Conservation (phyloP, 441 rosid species). For the Gossypium davidsonii region DNA sequence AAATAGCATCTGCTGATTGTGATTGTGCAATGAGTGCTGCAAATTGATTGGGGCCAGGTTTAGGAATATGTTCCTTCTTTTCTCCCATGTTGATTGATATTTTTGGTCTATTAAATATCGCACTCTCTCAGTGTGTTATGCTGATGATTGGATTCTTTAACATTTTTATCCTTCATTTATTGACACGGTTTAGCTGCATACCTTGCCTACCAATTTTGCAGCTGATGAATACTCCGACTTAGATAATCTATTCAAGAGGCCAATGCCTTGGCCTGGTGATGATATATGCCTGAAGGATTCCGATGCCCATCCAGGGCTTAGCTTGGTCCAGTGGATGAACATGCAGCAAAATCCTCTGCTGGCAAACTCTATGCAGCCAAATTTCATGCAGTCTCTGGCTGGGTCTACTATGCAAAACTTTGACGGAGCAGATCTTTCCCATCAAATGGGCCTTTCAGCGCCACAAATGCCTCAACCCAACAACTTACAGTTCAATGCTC, state of each 20-base stretch:
- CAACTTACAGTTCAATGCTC: slow-evolving; percentile 41
- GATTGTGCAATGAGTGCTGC: neutral
- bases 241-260: slow-evolving; percentile 50
- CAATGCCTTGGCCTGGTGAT: slow-evolving; percentile 64
- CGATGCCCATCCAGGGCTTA: slow-evolving; percentile 44
- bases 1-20: neutral
- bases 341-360: slow-evolving; percentile 37
- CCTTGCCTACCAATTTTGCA: slow-evolving; percentile 21
- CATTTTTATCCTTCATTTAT: neutral
- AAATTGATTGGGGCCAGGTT: slow-evolving; percentile 10
- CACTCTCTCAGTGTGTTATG: slow-evolving; percentile 5
- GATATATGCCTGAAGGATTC: slow-evolving; percentile 51
- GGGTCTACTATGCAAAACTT: slow-evolving; percentile 47
- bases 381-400: slow-evolving; percentile 41
- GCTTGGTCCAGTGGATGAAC: slow-evolving; percentile 60
- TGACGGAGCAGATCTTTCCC: slow-evolving; percentile 43
- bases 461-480: slow-evolving; percentile 47
- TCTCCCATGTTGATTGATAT: slow-evolving; percentile 11
- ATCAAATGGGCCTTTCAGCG: slow-evolving; percentile 42
- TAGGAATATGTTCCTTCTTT: slow-evolving; percentile 4
- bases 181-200: neutral
- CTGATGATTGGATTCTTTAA: slow-evolving; percentile 13
- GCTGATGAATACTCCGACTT: slow-evolving; percentile 52
- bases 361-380: slow-evolving; percentile 45
- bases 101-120: slow-evolving; percentile 7